These are phyloP conservation scores for Heracleum sosnowskyi DNA, from an alignment of 129 eudicot genomes.

Conservation along the genomic window DNA sequence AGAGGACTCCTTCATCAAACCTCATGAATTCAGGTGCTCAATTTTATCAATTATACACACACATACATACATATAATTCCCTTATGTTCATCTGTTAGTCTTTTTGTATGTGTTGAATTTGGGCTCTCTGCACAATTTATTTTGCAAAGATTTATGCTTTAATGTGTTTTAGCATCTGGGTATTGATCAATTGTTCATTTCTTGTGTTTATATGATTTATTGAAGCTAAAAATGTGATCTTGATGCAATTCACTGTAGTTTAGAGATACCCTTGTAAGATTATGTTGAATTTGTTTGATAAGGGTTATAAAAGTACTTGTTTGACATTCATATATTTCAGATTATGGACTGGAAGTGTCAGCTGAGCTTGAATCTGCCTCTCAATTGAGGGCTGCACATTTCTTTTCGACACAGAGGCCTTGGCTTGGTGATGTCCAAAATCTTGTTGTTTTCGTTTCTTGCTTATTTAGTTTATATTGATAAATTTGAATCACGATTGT, in stretches of 20 bases:
- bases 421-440: conserved; percentile 65
- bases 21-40: conserved; percentile 6
- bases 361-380: conserved; percentile 84
- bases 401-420: conserved; percentile 76
- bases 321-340: conserved; percentile 25
- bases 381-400: conserved; percentile 66
- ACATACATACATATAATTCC: too few relatives aligned
- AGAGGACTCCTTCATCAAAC: background rate
- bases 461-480: background rate
- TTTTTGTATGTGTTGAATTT: background rate
- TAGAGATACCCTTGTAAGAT: background rate
- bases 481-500: background rate
- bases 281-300: background rate
- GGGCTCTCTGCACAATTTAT: background rate
- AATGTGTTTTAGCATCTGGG: background rate
- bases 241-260: background rate
- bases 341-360: conserved; percentile 44
- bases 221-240: background rate
- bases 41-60: too few relatives aligned
- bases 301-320: background rate
- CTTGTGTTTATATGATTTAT: background rate
- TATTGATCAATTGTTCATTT: background rate
- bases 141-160: background rate
- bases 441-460: background rate
- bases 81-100: too few relatives aligned